Conservation (phyloP, 768 basidiomycete genomes). For the Leccinum arenicola region DNA sequence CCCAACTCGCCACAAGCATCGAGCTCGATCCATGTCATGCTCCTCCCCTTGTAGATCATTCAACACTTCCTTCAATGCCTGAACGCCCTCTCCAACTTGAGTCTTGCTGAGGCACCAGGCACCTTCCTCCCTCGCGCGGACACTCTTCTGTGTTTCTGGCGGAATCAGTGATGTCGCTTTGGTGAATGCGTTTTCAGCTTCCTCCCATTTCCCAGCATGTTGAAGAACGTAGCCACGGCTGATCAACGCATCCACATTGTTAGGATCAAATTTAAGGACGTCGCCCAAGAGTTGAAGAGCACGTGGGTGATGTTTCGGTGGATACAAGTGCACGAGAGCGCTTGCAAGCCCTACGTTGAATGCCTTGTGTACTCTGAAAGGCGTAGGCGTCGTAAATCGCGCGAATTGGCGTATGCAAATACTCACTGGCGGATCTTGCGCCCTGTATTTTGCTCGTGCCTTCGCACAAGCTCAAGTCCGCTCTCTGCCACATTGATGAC, state of each 20-base stretch:
- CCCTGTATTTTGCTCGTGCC: conserved; percentile 56
- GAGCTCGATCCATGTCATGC: conserved; percentile 59
- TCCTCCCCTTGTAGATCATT: conserved; percentile 42
- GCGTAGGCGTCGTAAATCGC: background rate
- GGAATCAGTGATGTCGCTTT: conserved; percentile 49
- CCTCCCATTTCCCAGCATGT: conserved; percentile 59
- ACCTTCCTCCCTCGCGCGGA: conserved; percentile 74
- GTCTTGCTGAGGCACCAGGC: conserved; percentile 74
- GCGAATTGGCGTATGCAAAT: background rate
- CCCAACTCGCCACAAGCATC: conserved; percentile 86
- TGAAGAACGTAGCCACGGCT: conserved; percentile 74
- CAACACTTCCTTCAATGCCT: conserved; percentile 48
- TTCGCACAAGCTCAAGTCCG: conserved; percentile 56
- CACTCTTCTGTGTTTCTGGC: conserved; percentile 42
- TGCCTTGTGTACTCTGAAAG: conserved; percentile 56
- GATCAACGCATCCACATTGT: conserved; percentile 66
- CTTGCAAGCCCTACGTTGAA: conserved; percentile 73
- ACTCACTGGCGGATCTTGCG: conserved; percentile 49
- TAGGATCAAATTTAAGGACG: conserved; percentile 59
- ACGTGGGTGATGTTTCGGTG: conserved; percentile 85
- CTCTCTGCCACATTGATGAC: conserved; percentile 69
- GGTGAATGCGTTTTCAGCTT: conserved; percentile 62
- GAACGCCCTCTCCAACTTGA: conserved; percentile 49
- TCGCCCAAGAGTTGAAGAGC: conserved; percentile 74
- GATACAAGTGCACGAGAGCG: conserved; percentile 78